These are phyloP conservation scores for Colletotrichum euphorbiae DNA, from an alignment of 2,329 filamentous ascomycete species.

Conservation along the genomic window DNA sequence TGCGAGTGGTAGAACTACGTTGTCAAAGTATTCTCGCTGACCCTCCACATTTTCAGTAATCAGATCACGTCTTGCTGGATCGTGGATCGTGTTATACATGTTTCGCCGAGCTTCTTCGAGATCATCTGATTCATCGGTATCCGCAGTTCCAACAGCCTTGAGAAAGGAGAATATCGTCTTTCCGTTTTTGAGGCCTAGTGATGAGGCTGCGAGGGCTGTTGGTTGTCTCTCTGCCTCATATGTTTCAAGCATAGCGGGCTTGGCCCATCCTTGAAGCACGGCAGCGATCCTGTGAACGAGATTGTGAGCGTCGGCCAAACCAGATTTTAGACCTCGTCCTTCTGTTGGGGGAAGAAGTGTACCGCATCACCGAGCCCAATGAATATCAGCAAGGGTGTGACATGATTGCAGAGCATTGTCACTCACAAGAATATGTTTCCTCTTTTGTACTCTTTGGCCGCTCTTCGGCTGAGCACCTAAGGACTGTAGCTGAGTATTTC, in stretches of 20 bases:
- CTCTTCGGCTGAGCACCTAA: conserved; percentile 55
- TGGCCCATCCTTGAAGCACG: conserved; percentile 48
- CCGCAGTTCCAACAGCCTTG: conserved; percentile 52
- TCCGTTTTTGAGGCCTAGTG: conserved; percentile 58
- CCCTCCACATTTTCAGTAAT: conserved; percentile 50
- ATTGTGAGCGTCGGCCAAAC: conserved; percentile 48
- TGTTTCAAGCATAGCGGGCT: conserved; percentile 47
- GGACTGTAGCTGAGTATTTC: conserved; percentile 55
- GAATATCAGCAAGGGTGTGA: not conserved
- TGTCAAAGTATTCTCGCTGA: conserved; percentile 57
- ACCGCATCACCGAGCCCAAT: conserved; percentile 48
- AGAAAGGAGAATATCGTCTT: conserved; percentile 55
- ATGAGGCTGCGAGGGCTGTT: conserved; percentile 53
- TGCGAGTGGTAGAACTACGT: conserved; percentile 39
- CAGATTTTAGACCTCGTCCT: conserved; percentile 49
- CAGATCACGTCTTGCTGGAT: conserved; percentile 46
- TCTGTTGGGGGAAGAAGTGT: conserved; percentile 49
- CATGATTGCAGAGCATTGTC: not conserved
- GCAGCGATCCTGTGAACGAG: conserved; percentile 52
- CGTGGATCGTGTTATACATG: conserved; percentile 46
- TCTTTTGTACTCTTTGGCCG: conserved; percentile 51
- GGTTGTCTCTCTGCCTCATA: conserved; percentile 53
- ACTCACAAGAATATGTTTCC: conserved; percentile 53
- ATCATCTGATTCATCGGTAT: conserved; percentile 43
- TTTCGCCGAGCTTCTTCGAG: conserved; percentile 46